Percentiles rank a stretch among this genome's conserved stretches.
Evolutionary conservation across 2,329 filamentous ascomycete species (phyloP).

Genomic region (Aspergillus japonicus): DNA sequence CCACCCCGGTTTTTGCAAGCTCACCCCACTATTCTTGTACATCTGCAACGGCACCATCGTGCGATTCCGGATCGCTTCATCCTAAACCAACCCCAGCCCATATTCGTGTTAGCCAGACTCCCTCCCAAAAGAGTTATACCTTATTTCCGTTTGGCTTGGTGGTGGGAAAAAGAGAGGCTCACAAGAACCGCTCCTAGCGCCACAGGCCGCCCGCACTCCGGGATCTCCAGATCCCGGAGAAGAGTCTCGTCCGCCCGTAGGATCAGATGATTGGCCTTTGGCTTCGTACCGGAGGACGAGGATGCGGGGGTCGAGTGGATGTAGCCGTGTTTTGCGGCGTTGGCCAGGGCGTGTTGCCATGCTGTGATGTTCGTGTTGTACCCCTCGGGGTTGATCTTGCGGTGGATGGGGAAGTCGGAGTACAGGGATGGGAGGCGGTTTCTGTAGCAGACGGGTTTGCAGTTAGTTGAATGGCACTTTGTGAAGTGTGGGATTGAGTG

Average conservation of each 20-base stretch:
- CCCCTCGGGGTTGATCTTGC: slow-evolving; percentile 77
- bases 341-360: slow-evolving; percentile 73
- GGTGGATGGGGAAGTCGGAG: slow-evolving; percentile 77
- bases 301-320: slow-evolving; percentile 43
- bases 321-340: slow-evolving; percentile 64
- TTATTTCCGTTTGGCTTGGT: too few species aligned
- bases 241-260: slow-evolving; percentile 62
- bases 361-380: slow-evolving; percentile 76
- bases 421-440: slow-evolving; percentile 81
- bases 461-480: not conserved
- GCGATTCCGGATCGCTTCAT: slow-evolving; percentile 68
- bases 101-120: not conserved
- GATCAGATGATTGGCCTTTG: slow-evolving; percentile 49
- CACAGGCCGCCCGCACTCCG: slow-evolving; percentile 76
- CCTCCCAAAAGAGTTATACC: not conserved
- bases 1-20: slow-evolving; percentile 71
- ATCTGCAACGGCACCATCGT: slow-evolving; percentile 69
- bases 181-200: slow-evolving; percentile 74
- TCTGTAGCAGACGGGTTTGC: slow-evolving; percentile 42
- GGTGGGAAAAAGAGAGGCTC: slow-evolving; percentile 22
- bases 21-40: slow-evolving; percentile 65
- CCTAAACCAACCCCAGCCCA: slow-evolving; percentile 28
- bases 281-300: slow-evolving; percentile 8
- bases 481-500: slow-evolving; percentile 16
- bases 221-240: slow-evolving; percentile 67